These are phyloP conservation scores for Chlorella sorokiniana DNA, from an alignment of 139 green algal species.

Conservation along the genomic window DNA sequence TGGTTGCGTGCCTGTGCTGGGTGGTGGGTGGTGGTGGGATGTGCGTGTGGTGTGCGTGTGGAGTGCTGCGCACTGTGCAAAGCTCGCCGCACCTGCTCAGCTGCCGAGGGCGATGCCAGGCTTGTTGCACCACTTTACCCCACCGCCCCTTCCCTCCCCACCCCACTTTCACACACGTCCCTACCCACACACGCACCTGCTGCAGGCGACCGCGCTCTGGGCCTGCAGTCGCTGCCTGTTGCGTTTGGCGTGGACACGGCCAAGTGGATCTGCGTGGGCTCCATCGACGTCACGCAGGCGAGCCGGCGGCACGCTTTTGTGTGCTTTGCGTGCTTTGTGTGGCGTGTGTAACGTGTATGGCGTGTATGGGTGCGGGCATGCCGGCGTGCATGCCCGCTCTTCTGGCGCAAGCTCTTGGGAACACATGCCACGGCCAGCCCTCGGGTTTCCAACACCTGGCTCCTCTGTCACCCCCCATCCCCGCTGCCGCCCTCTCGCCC, in stretches of 20 bases:
- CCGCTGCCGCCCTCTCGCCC: neutral
- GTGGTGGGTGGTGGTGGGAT: neutral
- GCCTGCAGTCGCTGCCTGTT: conserved; percentile 93
- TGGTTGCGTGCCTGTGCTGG: neutral
- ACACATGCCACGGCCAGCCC: too few species aligned
- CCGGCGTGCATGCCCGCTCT: neutral
- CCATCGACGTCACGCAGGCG: conserved; percentile 95
- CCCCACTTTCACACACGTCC: too few species aligned
- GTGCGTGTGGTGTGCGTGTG: neutral
- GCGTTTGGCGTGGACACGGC: conserved; percentile 96
- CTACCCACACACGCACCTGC: neutral
- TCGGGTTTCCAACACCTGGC: too few species aligned
- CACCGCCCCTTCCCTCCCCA: neutral
- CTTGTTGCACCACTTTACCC: neutral
- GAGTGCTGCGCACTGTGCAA: too few species aligned
- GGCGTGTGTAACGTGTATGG: neutral
- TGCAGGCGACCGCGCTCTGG: conserved; percentile 70
- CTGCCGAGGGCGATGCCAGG: too few species aligned
- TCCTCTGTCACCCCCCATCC: neutral
- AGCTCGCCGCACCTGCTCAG: too few species aligned
- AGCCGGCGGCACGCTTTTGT: neutral
- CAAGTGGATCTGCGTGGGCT: conserved; percentile 97
- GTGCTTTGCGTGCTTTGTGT: neutral
- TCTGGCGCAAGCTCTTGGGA: too few species aligned
- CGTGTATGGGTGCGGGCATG: too few species aligned